Conservation (phyloP, 2,329 filamentous ascomycete species). For the Fusarium gaditjirri region DNA sequence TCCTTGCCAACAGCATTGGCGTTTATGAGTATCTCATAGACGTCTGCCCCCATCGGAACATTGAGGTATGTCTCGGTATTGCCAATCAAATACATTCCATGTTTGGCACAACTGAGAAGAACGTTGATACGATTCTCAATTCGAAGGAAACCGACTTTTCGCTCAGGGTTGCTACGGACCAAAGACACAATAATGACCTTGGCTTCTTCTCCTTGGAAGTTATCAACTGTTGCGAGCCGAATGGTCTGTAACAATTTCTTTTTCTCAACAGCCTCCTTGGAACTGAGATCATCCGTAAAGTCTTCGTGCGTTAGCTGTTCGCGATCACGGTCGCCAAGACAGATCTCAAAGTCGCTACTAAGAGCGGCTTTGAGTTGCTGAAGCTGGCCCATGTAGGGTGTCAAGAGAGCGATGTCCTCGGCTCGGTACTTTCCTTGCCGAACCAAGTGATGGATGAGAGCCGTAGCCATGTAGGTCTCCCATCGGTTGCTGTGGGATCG, state of each 20-base stretch:
- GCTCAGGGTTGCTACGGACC: constrained; percentile 72
- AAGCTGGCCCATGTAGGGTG: constrained; percentile 70
- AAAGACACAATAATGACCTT: constrained; percentile 77
- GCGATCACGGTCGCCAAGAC: constrained; percentile 70
- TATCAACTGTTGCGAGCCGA: constrained; percentile 74
- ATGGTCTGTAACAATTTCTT: constrained; percentile 59
- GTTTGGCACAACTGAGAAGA: constrained; percentile 70
- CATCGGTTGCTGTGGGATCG: constrained; percentile 65
- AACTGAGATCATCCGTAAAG: background rate
- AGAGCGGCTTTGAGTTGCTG: constrained; percentile 60
- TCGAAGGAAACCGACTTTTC: constrained; percentile 71
- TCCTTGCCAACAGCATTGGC: constrained; percentile 57
- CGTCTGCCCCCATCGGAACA: constrained; percentile 64
- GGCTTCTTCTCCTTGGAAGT: constrained; percentile 82
- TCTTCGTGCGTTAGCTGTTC: constrained; percentile 56
- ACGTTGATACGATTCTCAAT: constrained; percentile 77
- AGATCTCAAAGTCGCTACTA: constrained; percentile 65
- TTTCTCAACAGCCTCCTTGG: constrained; percentile 19
- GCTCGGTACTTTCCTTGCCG: constrained; percentile 69
- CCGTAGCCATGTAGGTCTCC: constrained; percentile 72
- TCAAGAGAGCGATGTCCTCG: constrained; percentile 76
- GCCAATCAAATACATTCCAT: constrained; percentile 77
- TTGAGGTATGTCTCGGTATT: constrained; percentile 66
- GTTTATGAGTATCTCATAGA: constrained; percentile 13
- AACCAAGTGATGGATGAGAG: constrained; percentile 72